Base-by-base conservation (phyloP, 2,329 filamentous ascomycete species). In the Epicoccum nigrum region DNA sequence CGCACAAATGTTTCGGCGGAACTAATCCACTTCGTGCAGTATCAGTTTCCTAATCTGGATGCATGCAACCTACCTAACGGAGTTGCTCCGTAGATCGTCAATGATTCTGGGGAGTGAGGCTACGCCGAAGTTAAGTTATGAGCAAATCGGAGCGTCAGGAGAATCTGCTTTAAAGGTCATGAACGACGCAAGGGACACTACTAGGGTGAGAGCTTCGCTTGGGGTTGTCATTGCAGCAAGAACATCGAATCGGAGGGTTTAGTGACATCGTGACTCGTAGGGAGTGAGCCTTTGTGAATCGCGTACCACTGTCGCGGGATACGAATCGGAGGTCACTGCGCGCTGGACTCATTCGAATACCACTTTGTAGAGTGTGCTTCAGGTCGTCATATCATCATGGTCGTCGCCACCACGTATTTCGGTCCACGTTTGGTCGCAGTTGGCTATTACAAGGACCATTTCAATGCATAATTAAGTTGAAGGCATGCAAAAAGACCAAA, bases 81-180 rank as follows among this genome's bases (percentile, higher is more conserved):
- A 52, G 49, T 21, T 46, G 49, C 49, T 52, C 49, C 49, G 49
- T 20, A 38, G 42, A 27, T 21, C 16, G 13, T 21, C 43, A 38
- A 15, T 31, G 31, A 43, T 37, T 41, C 32, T 20, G 38, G 13
- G 25, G 20, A 42, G 15, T 32, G 27, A 39, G 32, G 33, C 43
- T 47, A 38, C 39, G 43, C 43, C 33, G 20, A 52, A 38, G 11
- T 28, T 20, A 27, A 31, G n/a, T 32, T 20, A 19, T 46, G 43
- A 46, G 43, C 43, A 52, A 52, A 46, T 52, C 38, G 13, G 38
- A 46, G 38, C 16, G 34, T n/a, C 28, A n/a, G 40, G 34, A 19
- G 2, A 30, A 40, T 9, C 7, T 6, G 7, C 16, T 17, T 21
- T 17, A 28, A 12, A 16, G 7, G 12, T 17, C 20, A 32, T 34